A percentile compares a stretch with the other conserved stretches of the same genome.
These are phyloP conservation scores for Colletotrichum sublineola DNA, from an alignment of 2,329 filamentous ascomycete species.

Conservation along the genomic window DNA sequence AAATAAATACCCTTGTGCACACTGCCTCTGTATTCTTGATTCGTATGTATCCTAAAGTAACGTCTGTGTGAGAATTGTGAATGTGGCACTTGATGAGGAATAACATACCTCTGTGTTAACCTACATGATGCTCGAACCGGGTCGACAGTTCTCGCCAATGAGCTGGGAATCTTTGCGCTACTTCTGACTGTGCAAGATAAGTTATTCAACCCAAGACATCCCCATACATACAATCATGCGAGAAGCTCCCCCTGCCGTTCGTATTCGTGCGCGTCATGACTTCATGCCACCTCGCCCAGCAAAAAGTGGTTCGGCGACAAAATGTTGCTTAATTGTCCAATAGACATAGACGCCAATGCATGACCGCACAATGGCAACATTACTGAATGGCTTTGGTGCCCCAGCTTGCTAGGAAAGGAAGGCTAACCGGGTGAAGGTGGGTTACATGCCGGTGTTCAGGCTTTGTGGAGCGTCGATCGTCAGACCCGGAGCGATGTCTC, in stretches of 20 bases:
- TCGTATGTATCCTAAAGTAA: background rate
- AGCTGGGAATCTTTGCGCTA: background rate
- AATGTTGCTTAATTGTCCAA: background rate
- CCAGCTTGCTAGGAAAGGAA: background rate
- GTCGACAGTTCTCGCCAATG: too few species aligned
- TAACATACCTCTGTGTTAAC: too few species aligned
- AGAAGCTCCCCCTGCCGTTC: background rate
- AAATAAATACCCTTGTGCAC: too few species aligned
- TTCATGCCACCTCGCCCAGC: background rate
- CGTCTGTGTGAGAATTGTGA: background rate
- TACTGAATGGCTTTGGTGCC: background rate
- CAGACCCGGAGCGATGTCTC: constrained; percentile 2
- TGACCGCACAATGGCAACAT: background rate
- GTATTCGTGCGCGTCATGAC: background rate
- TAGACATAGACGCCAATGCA: background rate
- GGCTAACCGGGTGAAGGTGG: background rate
- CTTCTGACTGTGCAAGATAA: background rate
- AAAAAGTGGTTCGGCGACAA: background rate
- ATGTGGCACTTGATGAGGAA: background rate
- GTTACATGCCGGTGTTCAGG: background rate
- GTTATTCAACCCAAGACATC: background rate
- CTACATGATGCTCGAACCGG: background rate
- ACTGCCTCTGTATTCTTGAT: too few species aligned
- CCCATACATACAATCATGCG: background rate
- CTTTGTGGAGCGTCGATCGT: background rate